Conservation (phyloP, 1,284 basidiomycete species). For the Rhodotorula sp. region DNA sequence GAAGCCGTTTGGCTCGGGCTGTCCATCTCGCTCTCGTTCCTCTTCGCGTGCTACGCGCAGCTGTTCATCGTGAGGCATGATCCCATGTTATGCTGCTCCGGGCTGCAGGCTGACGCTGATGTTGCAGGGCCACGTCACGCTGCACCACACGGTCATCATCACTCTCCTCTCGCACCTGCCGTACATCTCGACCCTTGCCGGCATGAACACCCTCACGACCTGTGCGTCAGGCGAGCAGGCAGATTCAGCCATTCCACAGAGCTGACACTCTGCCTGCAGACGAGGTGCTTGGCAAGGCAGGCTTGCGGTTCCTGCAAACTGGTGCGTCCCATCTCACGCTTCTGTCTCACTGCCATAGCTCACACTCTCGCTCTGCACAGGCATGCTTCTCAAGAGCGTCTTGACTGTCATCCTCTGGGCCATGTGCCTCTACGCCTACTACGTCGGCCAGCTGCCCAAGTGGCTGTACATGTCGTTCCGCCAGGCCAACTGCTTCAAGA, state of each 20-base stretch:
- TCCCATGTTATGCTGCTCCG: too few species aligned
- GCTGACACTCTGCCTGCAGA: slow-evolving; percentile 2
- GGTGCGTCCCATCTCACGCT: not conserved
- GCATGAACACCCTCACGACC: slow-evolving; percentile 29
- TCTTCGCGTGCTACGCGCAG: slow-evolving; percentile 22
- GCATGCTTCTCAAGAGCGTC: slow-evolving; percentile 34
- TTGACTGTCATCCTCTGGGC: slow-evolving; percentile 27
- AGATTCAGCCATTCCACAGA: not conserved
- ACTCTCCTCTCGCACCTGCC: slow-evolving; percentile 31
- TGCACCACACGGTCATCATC: slow-evolving; percentile 34
- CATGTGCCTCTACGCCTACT: slow-evolving; percentile 27
- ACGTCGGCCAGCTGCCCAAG: slow-evolving; percentile 14
- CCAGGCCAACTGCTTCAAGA: slow-evolving; percentile 32
- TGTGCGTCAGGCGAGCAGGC: not conserved
- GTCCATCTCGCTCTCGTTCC: slow-evolving; percentile 30
- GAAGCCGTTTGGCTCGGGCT: slow-evolving; percentile 29
- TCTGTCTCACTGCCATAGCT: too few species aligned
- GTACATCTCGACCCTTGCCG: slow-evolving; percentile 26
- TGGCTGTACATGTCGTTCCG: slow-evolving; percentile 29
- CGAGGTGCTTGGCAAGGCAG: slow-evolving; percentile 29
- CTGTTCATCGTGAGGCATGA: slow-evolving; percentile 18
- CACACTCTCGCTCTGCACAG: not conserved
- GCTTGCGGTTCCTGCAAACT: slow-evolving; percentile 25
- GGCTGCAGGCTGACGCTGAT: not conserved
- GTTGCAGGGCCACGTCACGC: slow-evolving; percentile 19